Base-by-base conservation (phyloP, 2,329 filamentous ascomycete species). In the Colletotrichum orchidophilum region DNA sequence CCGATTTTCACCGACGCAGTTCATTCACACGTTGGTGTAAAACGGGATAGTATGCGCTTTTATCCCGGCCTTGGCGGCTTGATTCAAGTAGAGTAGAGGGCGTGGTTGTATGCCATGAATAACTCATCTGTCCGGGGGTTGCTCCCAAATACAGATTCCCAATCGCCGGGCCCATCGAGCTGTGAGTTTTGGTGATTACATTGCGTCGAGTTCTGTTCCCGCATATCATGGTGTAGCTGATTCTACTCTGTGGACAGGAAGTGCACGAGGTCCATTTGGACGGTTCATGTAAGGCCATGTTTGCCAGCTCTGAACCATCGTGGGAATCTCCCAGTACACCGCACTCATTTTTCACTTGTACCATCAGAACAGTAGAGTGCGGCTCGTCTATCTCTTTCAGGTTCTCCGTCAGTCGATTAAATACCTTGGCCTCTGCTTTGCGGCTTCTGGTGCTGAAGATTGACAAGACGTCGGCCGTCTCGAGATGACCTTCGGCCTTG, bases 311-410 rank as follows among this genome's bases (percentile, higher is more conserved):
- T 3, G 80, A 84, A 2, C 82, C 77, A 73, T 88, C 87, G 21
- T 86, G 80, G n/a, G 83, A 87, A 72, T 88, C 86, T 0, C 86
- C 85, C 0, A 88, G 77, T 0, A 88, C 66, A 0, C 87, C 86
- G 0, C 81, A 81, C 77, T 88, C 86, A 39, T 88, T 88, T 75
- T 89, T 84, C 9, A 88, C 86, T 71, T 88, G 87, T 0, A 88
- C 82, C 87, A 88, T 88, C 1, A 88, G 72, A 0, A 88, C 86
- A 0, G 85, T 88, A 1, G 79, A 81, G 42, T 87, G 79, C 7
- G 80, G 75, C 2, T 77, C 77, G 52, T 88, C 86, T 3, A 88
- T 73, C 3, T 84, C 78, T 18, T 81, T 81, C 0, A 82, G 53
- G 50, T 82, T 76, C 0, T 55, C 66, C 73, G 81, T 76, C 3